These are phyloP conservation scores for Euphorbia corollata DNA, from an alignment of 441 rosid species.

Conservation along the genomic window DNA sequence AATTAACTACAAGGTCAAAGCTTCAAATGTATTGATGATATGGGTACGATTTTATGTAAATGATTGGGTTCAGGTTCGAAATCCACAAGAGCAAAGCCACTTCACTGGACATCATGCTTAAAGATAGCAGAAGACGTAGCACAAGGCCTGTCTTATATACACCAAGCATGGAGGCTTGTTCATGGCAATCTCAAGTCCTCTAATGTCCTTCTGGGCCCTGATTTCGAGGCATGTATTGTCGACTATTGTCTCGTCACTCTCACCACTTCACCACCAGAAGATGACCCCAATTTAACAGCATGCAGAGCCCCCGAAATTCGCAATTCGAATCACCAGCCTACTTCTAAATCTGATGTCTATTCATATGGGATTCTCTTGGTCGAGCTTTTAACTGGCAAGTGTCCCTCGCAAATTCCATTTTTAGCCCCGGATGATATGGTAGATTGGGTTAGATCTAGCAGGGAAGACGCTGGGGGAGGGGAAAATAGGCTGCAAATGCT, in stretches of 20 bases:
- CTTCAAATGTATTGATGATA: too few species aligned
- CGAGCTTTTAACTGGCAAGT: slow-evolving; percentile 67
- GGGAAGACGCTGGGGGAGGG: slow-evolving; percentile 44
- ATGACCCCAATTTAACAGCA: slow-evolving; percentile 40
- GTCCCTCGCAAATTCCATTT: slow-evolving; percentile 59
- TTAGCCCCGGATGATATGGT: slow-evolving; percentile 46
- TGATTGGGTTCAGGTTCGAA: slow-evolving; percentile 45
- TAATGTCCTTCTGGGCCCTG: slow-evolving; percentile 71
- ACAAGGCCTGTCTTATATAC: slow-evolving; percentile 67
- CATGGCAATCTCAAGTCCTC: slow-evolving; percentile 83
- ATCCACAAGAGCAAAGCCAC: slow-evolving; percentile 74
- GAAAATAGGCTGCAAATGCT: slow-evolving; percentile 62
- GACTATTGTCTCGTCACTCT: slow-evolving; percentile 70
- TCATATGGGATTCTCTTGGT: slow-evolving; percentile 70
- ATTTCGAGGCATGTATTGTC: slow-evolving; percentile 72
- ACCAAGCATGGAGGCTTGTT: slow-evolving; percentile 60
- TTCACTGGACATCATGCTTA: slow-evolving; percentile 92
- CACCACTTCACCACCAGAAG: slow-evolving; percentile 27
- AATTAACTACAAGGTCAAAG: too few species aligned
- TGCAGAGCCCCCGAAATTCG: slow-evolving; percentile 71
- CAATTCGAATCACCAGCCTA: slow-evolving; percentile 33
- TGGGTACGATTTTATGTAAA: too few species aligned
- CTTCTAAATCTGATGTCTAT: slow-evolving; percentile 66
- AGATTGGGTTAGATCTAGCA: slow-evolving; percentile 55
- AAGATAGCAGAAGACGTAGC: slow-evolving; percentile 97